Conservation (phyloP, 768 basidiomycete genomes). For the Lenzites betulinus region DNA sequence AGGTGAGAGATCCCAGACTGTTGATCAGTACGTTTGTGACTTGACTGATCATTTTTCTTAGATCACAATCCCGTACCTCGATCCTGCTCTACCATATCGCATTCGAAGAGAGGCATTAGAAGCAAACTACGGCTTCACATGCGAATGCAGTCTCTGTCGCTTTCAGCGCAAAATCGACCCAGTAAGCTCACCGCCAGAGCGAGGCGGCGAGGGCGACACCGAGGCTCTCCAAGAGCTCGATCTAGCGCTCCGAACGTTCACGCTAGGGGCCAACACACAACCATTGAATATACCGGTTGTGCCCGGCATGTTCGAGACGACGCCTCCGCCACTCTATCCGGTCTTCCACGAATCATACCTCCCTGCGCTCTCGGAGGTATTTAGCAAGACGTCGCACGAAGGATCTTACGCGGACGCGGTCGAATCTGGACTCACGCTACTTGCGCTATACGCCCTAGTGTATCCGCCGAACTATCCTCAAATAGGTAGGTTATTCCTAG, state of each 20-base stretch:
- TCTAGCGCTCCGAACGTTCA: slow-evolving; percentile 40
- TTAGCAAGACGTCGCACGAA: slow-evolving; percentile 73
- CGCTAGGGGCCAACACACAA: slow-evolving; percentile 32
- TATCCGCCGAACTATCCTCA: slow-evolving; percentile 84
- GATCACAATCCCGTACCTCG: slow-evolving; percentile 77
- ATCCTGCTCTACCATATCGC: slow-evolving; percentile 67
- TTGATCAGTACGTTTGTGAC: background rate
- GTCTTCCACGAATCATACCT: slow-evolving; percentile 63
- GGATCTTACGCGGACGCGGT: slow-evolving; percentile 55
- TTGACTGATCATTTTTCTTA: slow-evolving; percentile 31
- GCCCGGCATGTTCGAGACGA: slow-evolving; percentile 29
- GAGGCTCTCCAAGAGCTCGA: slow-evolving; percentile 14
- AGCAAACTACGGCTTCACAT: slow-evolving; percentile 68
- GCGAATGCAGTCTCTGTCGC: slow-evolving; percentile 59
- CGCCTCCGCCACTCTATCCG: slow-evolving; percentile 45
- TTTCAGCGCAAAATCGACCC: slow-evolving; percentile 41
- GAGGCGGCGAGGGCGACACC: slow-evolving; percentile 18
- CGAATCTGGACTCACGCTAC: slow-evolving; percentile 53
- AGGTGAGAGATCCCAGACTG: slow-evolving; percentile 45
- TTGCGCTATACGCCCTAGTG: slow-evolving; percentile 67
- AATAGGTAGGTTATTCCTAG: slow-evolving; percentile 52
- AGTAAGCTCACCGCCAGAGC: slow-evolving; percentile 43
- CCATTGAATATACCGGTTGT: slow-evolving; percentile 2
- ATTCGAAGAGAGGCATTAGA: slow-evolving; percentile 59
- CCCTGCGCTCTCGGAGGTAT: slow-evolving; percentile 56